A percentile compares a stretch with the other conserved stretches of the same genome.
Conservation (phyloP, 805 yeast genomes). For the Suhomyces kilbournensis region DNA sequence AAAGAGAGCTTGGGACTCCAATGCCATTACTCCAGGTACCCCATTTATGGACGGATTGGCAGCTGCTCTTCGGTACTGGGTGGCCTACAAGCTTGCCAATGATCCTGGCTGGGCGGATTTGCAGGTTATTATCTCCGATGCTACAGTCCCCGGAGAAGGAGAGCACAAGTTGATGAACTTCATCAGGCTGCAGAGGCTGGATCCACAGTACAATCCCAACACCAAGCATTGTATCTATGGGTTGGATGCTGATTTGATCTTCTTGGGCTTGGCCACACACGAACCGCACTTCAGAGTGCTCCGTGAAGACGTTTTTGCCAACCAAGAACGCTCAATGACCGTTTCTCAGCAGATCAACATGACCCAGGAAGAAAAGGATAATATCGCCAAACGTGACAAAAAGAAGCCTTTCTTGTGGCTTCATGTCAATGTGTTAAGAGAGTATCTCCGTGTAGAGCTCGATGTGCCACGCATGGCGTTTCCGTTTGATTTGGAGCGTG, state of each 20-base stretch:
- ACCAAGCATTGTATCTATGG: conserved; percentile 97
- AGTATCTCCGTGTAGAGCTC: conserved; percentile 82
- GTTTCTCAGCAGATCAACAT: conserved; percentile 51
- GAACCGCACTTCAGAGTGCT: conserved; percentile 94
- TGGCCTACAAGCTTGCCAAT: conserved; percentile 76
- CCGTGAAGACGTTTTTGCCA: conserved; percentile 95
- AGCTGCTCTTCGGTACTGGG: conserved; percentile 81
- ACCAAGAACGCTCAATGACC: conserved; percentile 49
- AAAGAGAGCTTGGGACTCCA: conserved; percentile 88
- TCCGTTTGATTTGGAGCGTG: conserved; percentile 85
- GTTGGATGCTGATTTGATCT: conserved; percentile 94
- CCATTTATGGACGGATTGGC: conserved; percentile 95
- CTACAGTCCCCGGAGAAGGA: conserved; percentile 99
- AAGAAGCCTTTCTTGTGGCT: conserved; percentile 92
- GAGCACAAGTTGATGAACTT: conserved; percentile 98
- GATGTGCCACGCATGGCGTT: conserved; percentile 66
- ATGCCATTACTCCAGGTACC: conserved; percentile 98
- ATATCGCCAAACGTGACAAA: conserved; percentile 40
- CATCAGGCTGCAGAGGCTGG: conserved; percentile 83
- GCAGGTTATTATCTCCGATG: conserved; percentile 90
- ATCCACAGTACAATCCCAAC: conserved; percentile 85
- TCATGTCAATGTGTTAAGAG: conserved; percentile 82
- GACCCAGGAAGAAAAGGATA: conserved; percentile 55
- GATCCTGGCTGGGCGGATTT: conserved; percentile 94
- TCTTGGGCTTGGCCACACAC: conserved; percentile 93